These are phyloP conservation scores for Bruguiera hainesii DNA, from an alignment of 441 rosid species.

Conservation along the genomic window DNA sequence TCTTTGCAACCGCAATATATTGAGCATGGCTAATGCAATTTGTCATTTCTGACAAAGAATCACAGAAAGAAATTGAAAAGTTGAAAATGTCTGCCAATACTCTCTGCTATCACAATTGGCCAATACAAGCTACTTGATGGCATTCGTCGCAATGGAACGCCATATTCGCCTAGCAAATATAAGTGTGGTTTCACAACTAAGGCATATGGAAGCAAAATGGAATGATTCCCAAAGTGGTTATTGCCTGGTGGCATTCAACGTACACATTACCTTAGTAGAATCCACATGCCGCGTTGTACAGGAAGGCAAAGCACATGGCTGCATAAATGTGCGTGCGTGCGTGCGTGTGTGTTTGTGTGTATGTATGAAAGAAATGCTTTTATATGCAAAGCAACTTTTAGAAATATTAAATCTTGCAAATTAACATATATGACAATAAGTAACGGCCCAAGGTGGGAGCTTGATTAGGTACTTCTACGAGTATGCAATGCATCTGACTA, in stretches of 20 bases:
- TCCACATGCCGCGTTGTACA: not conserved
- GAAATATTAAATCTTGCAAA: no score
- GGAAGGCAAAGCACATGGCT: not conserved
- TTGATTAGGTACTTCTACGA: no score
- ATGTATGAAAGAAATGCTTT: no score
- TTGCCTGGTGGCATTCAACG: constrained; percentile 1
- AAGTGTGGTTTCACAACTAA: not conserved
- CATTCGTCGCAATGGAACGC: not conserved
- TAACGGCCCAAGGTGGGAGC: no score
- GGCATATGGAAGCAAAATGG: constrained; percentile 21
- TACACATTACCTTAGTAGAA: no score
- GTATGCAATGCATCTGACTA: no score
- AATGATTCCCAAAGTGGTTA: constrained; percentile 28
- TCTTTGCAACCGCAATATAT: constrained; percentile 10
- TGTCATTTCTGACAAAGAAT: constrained; percentile 14
- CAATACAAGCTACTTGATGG: constrained; percentile 10
- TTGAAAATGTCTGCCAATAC: constrained; percentile 37
- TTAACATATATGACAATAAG: no score
- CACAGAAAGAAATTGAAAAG: constrained; percentile 3
- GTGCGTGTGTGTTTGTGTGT: no score
- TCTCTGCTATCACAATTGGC: constrained; percentile 11
- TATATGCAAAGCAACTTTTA: no score
- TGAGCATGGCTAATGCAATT: not conserved
- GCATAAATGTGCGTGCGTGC: no score
- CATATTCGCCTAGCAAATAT: not conserved